Evolutionary conservation across 805 yeast species (phyloP), one percentile per base, ranked within the genome.

Genomic region (Saturnispora besseyi): DNA sequence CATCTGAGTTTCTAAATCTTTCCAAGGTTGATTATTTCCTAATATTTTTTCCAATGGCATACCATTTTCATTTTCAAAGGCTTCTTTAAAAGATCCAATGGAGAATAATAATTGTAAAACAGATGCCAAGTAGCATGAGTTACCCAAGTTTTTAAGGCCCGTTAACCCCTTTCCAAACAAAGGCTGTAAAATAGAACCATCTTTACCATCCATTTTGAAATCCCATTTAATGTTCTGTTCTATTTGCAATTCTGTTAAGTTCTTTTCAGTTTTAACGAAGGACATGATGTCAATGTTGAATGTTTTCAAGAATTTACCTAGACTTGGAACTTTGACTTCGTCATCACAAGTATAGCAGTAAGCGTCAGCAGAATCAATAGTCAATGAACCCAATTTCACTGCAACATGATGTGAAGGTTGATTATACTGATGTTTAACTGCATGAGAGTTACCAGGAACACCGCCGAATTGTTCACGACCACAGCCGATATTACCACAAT

Each of bases 201-300:
- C 71, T 1, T 80, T 77, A 46, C 82, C 81, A 13, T 81, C 81
- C 78, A 90, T 78, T 53, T 81, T 79, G 67, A 93, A 93, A 55
- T 91, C 95, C 96, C 97, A 93, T 57, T 83, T 84, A 66, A 88
- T 61, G 63, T 93, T 93, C 62, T 90, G 97, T 62, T 90, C 97
- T 49, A 93, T 77, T 67, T 93, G 96, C 54, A 93, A 68, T 64
- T 93, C 99, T 2, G 90, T 78, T 59, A 93, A 70, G 29, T 84
- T 82, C 68, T 90, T 91, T 64, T 93, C 99, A 1, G 95, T 88
- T 57, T 90, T 87, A 18, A 70, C 69, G 22, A 69, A 61, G 4
- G 73, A 71, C 1, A 69, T 59, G 43, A 81, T 62, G 62, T 87
- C 83, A 52, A 93, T 85, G 1, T 87, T 88, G 69, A 76, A 87